Evolutionary conservation across 768 basidiomycete species (phyloP), one percentile per base, ranked within the genome.

Genomic region (Pseudohyphozyma bogoriensis): DNA sequence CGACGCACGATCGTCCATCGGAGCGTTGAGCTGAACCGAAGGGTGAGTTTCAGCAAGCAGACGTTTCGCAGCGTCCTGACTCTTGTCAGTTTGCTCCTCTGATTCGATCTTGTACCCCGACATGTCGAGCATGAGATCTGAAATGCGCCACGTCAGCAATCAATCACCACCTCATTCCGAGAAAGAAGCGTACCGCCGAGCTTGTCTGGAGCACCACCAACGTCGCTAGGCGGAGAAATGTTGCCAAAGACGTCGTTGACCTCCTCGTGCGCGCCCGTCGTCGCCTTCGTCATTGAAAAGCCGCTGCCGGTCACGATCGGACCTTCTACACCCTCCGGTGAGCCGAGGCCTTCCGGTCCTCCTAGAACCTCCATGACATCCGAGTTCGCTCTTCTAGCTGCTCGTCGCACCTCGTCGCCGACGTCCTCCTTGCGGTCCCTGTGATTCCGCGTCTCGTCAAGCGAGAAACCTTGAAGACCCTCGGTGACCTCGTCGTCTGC

Each of bases 71-170:
- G n/a, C n/a, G n/a, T n/a, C n/a, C n/a, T n/a, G n/a, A n/a, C n/a
- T n/a, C 56, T 33, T 39, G 33, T 55, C 40, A 22, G 44, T 57
- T 20, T 47, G 49, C 24, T 55, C 46, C 12, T 42, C 62, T 15
- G 71, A 62, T 24, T 72, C 70, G 0, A 81, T 76, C 72, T 88
- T 85, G 72, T 93, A 93, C 0, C 89, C 90, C 55, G 83, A 82
- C 69, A 82, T 81, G 68, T 95, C 90, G 35, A 92, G 77, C 20
- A 87, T 85, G 51, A 91, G 78, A 65, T 84, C 87, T 87, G 63
- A 11, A 36, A 13, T 35, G 9, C 10, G n/a, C 22, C 45, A 24
- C 1, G 12, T 35, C n/a, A 51, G 33, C 50, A 12, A 1, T 5
- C 0, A 24, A 4, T 24, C 22, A 22, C 11, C 3, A 51, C n/a